These are phyloP conservation scores for Ustilago tritici DNA, from an alignment of 1,284 basidiomycete genomes.

Conservation along the genomic window DNA sequence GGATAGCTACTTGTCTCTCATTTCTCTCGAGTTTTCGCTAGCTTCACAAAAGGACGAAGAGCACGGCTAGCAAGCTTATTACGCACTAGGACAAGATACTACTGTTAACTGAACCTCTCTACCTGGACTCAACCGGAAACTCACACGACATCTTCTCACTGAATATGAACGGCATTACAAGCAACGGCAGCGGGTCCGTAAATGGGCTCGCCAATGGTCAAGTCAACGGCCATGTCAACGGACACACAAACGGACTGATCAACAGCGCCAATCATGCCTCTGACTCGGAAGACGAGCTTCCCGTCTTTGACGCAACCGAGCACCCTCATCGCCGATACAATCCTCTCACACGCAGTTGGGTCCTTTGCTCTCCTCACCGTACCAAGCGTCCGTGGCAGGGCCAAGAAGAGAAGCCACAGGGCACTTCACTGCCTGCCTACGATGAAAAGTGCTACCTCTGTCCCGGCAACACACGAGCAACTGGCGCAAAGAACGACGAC, in stretches of 20 bases:
- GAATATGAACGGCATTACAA: slow-evolving; percentile 16
- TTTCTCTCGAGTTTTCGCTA: too few relatives aligned
- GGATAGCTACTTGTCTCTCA: too few relatives aligned
- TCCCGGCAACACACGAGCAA: slow-evolving; percentile 85
- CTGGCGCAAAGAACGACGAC: slow-evolving; percentile 78
- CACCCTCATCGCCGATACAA: slow-evolving; percentile 68
- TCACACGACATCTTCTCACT: slow-evolving; percentile 16
- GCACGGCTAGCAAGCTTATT: too few relatives aligned
- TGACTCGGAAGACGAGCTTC: slow-evolving; percentile 18
- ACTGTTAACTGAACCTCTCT: background rate
- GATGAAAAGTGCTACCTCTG: slow-evolving; percentile 90
- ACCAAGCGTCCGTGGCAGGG: slow-evolving; percentile 69
- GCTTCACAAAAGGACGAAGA: too few relatives aligned
- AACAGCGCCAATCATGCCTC: slow-evolving; percentile 9
- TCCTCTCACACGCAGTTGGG: slow-evolving; percentile 59
- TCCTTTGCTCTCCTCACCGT: slow-evolving; percentile 69
- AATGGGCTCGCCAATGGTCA: slow-evolving; percentile 10
- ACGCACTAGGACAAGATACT: too few relatives aligned
- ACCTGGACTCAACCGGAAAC: background rate
- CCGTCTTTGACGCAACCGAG: slow-evolving; percentile 58
- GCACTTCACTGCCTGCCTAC: slow-evolving; percentile 73
- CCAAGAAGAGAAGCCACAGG: slow-evolving; percentile 58
- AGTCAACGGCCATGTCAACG: slow-evolving; percentile 14
- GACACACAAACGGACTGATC: slow-evolving; percentile 13
- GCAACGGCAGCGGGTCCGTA: slow-evolving; percentile 7